phyloP scores from a whole-genome alignment of 345 rosid genomes.

The Odontarrhena argentea region DNA sequence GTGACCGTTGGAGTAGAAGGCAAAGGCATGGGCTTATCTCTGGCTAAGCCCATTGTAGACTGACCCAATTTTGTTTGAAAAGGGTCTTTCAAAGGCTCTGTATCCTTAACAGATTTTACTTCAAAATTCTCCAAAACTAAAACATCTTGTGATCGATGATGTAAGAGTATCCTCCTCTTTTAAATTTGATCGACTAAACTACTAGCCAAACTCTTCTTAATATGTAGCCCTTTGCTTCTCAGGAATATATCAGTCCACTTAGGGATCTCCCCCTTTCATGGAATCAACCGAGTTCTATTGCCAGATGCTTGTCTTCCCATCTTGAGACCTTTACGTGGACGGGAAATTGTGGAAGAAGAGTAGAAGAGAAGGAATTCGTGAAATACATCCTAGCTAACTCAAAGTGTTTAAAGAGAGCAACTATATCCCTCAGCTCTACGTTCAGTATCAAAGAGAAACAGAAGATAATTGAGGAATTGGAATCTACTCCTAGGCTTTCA shows the following conservation, averaged over 20 bases:
- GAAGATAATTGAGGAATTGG: background rate
- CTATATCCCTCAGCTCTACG: background rate
- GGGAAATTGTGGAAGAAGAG: background rate
- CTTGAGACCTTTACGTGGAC: background rate
- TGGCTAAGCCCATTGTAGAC: no score
- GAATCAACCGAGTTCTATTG: background rate
- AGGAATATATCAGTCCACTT: background rate
- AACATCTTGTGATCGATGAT: background rate
- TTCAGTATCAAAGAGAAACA: background rate
- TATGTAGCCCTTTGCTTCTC: background rate
- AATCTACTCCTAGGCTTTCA: background rate
- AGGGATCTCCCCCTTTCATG: background rate
- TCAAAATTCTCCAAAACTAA: background rate
- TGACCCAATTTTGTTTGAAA: no score
- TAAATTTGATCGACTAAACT: background rate
- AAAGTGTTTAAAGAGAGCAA: background rate
- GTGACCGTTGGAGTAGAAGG: no score
- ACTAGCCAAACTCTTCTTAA: background rate
- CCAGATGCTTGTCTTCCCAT: background rate
- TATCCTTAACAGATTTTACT: no score
- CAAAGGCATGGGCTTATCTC: no score
- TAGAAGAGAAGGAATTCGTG: background rate
- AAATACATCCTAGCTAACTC: slow-evolving; percentile 20
- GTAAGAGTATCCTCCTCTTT: background rate
- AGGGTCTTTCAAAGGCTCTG: no score